Evolutionary conservation across 106 monocot species (phyloP), one percentile per base, ranked within the genome.

Genomic region (Apostasia shenzhenica): DNA sequence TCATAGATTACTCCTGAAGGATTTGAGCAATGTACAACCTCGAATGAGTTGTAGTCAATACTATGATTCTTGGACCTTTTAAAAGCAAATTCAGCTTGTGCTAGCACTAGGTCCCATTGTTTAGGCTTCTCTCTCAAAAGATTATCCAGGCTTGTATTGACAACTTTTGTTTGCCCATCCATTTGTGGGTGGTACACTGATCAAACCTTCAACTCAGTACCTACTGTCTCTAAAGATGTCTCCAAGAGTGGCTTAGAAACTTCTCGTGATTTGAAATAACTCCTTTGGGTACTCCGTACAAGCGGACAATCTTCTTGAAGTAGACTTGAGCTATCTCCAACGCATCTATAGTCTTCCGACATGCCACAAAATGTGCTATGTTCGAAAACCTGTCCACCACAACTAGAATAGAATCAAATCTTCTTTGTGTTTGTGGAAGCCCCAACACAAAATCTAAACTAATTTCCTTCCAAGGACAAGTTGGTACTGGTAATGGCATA

Each of bases 311-410:
- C 12, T 57, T 13, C 14, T 14, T 12, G 52, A 52, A 52, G 10
- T 52, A 52, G 10, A 52, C 7, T 6, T 52, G 26, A 26, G 10
- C 52, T 6, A 52, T 10, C 4, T 52, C 7, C 4, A 10, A 52
- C 45, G 65, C 65, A 65, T 65, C 65, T 4, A 46, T n/a, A 0
- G 4, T 65, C n/a, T 65, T 65, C 10, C 2, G 3, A 40, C 65
- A 65, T 46, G 45, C 13, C 0, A 65, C 65, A 65, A 65, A 65
- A 47, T 65, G 65, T 12, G 4, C 65, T n/a, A 65, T 65, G 5
- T 52, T 67, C 5, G 52, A 67, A 45, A 52, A 67, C 8, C 37
- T 3, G 26, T 67, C 67, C 3, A 51, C 51, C 14, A 67, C 37
- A 1, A 67, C 67, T 50, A 67, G 26, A 4, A 67, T 8, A 0